These are phyloP conservation scores for Colletotrichum destructivum DNA, from an alignment of 2,329 filamentous ascomycete genomes.

Conservation along the genomic window DNA sequence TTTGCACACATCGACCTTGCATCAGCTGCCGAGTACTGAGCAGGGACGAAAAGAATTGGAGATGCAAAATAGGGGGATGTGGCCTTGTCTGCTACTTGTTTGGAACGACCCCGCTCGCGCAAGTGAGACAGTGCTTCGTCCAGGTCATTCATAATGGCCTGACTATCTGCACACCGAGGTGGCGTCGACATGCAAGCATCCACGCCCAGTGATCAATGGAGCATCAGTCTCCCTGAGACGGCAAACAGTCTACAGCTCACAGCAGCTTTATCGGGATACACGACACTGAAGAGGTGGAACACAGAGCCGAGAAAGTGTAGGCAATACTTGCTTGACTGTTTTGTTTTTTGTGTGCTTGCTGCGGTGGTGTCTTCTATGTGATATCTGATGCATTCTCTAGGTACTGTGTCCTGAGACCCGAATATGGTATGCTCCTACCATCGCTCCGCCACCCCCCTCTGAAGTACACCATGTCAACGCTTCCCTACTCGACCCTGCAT, in stretches of 20 bases:
- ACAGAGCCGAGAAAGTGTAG: background rate
- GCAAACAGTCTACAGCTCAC: background rate
- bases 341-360: constrained; percentile 21
- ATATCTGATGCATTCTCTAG: constrained; percentile 32
- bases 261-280: background rate
- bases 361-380: constrained; percentile 11
- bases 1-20: background rate
- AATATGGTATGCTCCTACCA: constrained; percentile 17
- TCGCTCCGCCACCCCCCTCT: background rate
- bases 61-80: constrained; percentile 5
- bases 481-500: background rate
- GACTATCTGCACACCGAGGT: constrained; percentile 40
- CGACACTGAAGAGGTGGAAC: background rate
- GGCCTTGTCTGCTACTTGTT: background rate
- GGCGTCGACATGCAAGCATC: constrained; percentile 31
- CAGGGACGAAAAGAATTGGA: constrained; percentile 2
- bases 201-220: constrained; percentile 17
- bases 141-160: constrained; percentile 32
- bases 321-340: constrained; percentile 4
- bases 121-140: constrained; percentile 33
- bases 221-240: background rate
- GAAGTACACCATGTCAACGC: background rate
- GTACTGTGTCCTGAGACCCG: constrained; percentile 28
- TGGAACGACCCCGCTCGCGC: constrained; percentile 30
- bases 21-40: background rate